Base-by-base conservation (phyloP, 2,329 filamentous ascomycete species). In the Trichophyton verrucosum region DNA sequence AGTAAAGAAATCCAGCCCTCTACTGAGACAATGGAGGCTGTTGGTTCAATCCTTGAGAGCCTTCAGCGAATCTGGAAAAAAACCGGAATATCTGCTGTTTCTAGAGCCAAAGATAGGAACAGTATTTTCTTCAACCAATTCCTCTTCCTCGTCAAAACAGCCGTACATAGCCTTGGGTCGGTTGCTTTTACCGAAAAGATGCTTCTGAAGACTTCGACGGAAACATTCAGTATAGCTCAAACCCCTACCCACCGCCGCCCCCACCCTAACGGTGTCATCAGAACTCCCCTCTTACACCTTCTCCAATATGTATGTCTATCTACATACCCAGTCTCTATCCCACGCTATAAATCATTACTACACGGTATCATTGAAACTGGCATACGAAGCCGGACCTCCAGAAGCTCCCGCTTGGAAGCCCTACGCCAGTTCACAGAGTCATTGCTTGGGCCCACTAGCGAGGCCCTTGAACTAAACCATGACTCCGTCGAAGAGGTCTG, bases 1-100 rank as follows among this genome's bases (percentile, higher is more conserved):
- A 88, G 82, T 64, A 95, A 96, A 73, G 94, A 99, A 73, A 87
- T 99, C 66, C 95, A 92, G 67, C 86, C 91, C 5, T 91, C 90
- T 0, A 82, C 82, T 11, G 92, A 97, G 63, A 89, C 91, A 1
- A 88, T 89, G 68, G 82, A 85, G 63, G 92, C 91, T 62, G 81
- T 96, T 63, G 86, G 88, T 22, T 80, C 83, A 47, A 79, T 91
- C 22, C 80, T 92, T 57, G 84, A 84, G 47, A 74, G 91, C 22
- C 75, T 96, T 5, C 81, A 84, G 57, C 82, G 81, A 27, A 72
- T 91, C 1, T 95, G 91, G 89, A 77, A 77, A 88, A 76, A 77
- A 17, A 71, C 68, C 11, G 83, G 82, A 2, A 78, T 77, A 2
- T 65, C 68, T 11, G 72, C 71, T 2, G 66, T 76, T 30, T 73